Conservation (phyloP, 306 rosid genomes). For the Betula pendula region DNA sequence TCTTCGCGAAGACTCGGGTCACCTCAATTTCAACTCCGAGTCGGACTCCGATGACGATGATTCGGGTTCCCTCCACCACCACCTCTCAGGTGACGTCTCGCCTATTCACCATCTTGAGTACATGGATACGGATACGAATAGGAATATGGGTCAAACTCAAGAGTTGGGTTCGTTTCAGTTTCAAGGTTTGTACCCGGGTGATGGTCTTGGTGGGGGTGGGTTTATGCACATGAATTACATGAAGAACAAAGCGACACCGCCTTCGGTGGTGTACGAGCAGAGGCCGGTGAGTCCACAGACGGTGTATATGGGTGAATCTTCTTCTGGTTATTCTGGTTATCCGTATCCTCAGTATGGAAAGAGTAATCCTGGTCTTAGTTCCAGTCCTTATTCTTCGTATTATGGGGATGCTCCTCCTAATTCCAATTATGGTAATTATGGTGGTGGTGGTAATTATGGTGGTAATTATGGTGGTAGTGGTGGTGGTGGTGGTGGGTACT, state of each 20-base stretch:
- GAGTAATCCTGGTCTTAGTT: constrained; percentile 11
- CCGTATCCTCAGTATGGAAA: background rate
- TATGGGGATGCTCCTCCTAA: constrained; percentile 16
- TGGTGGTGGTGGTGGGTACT: constrained; percentile 25
- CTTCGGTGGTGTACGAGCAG: constrained; percentile 69
- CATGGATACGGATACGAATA: constrained; percentile 7
- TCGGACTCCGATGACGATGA: constrained; percentile 52
- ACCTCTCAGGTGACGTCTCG: constrained; percentile 57
- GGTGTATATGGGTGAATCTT: constrained; percentile 67
- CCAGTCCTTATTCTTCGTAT: constrained; percentile 19
- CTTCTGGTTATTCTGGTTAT: constrained; percentile 31
- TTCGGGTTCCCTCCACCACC: constrained; percentile 29
- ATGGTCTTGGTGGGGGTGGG: constrained; percentile 18
- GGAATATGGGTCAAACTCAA: background rate
- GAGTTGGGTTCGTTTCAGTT: constrained; percentile 21
- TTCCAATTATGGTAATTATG: constrained; percentile 40
- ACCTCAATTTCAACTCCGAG: constrained; percentile 61
- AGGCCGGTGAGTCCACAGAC: constrained; percentile 45
- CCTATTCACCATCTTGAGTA: constrained; percentile 53
- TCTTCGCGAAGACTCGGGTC: constrained; percentile 45
- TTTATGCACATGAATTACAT: constrained; percentile 57
- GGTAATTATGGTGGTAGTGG: constrained; percentile 35
- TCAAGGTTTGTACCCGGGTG: constrained; percentile 12
- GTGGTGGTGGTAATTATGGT: constrained; percentile 49
- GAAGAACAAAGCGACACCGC: constrained; percentile 60